A percentile compares a stretch with the other conserved stretches of the same genome.
Conservation (phyloP, 345 rosid genomes). For the Lepidium sativum region DNA sequence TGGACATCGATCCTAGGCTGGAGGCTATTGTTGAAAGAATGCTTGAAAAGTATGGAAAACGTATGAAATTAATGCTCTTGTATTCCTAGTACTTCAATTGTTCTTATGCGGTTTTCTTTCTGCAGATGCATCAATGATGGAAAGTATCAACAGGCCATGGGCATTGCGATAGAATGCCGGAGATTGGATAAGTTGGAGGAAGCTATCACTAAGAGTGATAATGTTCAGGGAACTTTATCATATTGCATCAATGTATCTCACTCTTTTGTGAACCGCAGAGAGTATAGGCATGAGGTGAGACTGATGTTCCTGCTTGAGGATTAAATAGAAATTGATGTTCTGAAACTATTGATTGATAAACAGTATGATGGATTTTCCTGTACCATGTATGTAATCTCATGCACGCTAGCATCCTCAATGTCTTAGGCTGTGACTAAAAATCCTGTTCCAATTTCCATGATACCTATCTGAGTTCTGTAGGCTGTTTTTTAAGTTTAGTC, state of each 20-base stretch:
- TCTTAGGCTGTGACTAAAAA: not conserved
- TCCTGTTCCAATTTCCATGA: not conserved
- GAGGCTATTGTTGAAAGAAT: conserved; percentile 97
- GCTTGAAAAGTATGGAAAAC: conserved; percentile 76
- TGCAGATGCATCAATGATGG: conserved; percentile 90
- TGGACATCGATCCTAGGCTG: conserved; percentile 70
- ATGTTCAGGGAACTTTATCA: conserved; percentile 71
- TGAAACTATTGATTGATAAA: not conserved
- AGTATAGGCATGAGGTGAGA: conserved; percentile 83
- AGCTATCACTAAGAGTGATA: conserved; percentile 85
- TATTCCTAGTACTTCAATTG: conserved; percentile 5
- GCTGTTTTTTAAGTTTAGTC: not conserved
- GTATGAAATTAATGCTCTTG: not conserved
- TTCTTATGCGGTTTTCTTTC: conserved; percentile 4
- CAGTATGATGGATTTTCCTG: not conserved
- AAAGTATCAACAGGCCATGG: conserved; percentile 98
- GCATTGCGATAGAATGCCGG: conserved; percentile 95
- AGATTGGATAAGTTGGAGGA: conserved; percentile 96
- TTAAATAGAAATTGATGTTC: not conserved
- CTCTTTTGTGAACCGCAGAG: conserved; percentile 81
- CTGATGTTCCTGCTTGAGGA: not conserved
- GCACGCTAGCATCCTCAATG: not conserved
- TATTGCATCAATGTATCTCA: conserved; percentile 87
- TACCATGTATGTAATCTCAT: not conserved
- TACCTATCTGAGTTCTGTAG: not conserved